Percentiles rank a stretch among this genome's conserved stretches.
phyloP scores from a whole-genome alignment of 202 grass and related monocot genomes.

The Musa balbisiana region DNA sequence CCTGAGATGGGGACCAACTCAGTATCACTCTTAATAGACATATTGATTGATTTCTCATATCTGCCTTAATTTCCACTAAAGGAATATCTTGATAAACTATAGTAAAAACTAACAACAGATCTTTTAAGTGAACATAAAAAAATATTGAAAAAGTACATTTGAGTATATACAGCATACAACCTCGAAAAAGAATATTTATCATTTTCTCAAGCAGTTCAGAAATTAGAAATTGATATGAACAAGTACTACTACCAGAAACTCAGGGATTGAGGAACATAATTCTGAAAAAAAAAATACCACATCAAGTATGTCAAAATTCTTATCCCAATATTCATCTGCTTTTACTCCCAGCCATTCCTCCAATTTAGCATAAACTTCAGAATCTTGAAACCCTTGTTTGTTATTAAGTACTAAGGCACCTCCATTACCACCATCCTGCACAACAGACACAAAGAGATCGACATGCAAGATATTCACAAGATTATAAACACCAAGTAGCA shows the following conservation, averaged over 20 bases:
- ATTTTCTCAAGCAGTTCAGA: not conserved
- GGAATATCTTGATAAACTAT: no score
- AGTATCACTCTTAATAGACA: no score
- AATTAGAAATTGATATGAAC: not conserved
- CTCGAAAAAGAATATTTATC: not conserved
- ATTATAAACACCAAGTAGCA: slow-evolving; percentile 20
- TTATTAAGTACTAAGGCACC: slow-evolving; percentile 74
- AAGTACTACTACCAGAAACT: slow-evolving; percentile 1
- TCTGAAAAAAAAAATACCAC: slow-evolving; percentile 36
- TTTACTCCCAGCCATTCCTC: slow-evolving; percentile 66
- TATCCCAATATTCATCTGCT: slow-evolving; percentile 64
- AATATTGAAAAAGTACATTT: no score
- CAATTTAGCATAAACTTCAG: slow-evolving; percentile 62
- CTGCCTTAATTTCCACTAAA: no score
- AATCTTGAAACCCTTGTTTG: slow-evolving; percentile 93
- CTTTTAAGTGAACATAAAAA: no score
- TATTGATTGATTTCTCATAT: no score
- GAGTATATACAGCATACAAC: not conserved
- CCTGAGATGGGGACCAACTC: no score
- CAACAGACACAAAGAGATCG: slow-evolving; percentile 17
- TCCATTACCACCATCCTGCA: slow-evolving; percentile 68
- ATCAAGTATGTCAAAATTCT: slow-evolving; percentile 52
- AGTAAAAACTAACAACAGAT: no score
- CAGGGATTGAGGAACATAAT: slow-evolving; percentile 3
- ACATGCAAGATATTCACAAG: not conserved